Percentiles rank a stretch among this genome's conserved stretches.
phyloP scores from a whole-genome alignment of 495 filamentous ascomycete species.

The Pseudoneurospora amorphoporcata region DNA sequence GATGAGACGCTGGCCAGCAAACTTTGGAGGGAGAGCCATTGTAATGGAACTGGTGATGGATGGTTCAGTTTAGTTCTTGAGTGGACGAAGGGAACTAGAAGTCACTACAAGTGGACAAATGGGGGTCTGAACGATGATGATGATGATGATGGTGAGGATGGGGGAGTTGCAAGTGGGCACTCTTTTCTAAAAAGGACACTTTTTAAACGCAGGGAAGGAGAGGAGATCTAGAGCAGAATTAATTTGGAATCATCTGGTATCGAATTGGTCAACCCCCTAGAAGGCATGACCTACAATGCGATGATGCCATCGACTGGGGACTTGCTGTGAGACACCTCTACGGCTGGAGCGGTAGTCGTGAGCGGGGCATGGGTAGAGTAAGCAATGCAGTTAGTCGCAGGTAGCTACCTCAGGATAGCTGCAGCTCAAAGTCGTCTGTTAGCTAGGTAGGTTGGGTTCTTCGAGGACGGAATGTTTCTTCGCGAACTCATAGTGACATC shows the following conservation, averaged over 20 bases:
- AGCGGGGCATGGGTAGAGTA: neutral
- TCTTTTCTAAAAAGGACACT: neutral
- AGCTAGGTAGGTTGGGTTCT: no score
- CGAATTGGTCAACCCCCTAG: neutral
- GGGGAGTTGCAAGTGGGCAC: neutral
- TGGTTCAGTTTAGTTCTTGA: neutral
- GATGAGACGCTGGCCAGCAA: conserved; percentile 56
- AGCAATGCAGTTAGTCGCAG: neutral
- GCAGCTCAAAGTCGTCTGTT: no score
- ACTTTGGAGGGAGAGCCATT: conserved; percentile 74
- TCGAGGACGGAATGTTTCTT: no score
- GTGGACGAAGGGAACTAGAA: neutral
- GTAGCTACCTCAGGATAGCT: neutral
- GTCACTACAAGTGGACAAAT: neutral
- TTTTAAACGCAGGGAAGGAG: neutral
- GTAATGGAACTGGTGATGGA: neutral
- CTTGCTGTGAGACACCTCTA: neutral
- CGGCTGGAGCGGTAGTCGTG: neutral
- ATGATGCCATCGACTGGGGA: neutral
- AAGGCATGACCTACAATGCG: neutral
- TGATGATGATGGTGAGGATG: neutral
- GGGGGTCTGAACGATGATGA: neutral
- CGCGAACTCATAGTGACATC: no score
- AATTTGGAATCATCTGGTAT: neutral
- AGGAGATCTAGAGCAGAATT: neutral